Conservation (phyloP, 2,329 filamentous ascomycete species). For the Aspergillus pseudoterreus region DNA sequence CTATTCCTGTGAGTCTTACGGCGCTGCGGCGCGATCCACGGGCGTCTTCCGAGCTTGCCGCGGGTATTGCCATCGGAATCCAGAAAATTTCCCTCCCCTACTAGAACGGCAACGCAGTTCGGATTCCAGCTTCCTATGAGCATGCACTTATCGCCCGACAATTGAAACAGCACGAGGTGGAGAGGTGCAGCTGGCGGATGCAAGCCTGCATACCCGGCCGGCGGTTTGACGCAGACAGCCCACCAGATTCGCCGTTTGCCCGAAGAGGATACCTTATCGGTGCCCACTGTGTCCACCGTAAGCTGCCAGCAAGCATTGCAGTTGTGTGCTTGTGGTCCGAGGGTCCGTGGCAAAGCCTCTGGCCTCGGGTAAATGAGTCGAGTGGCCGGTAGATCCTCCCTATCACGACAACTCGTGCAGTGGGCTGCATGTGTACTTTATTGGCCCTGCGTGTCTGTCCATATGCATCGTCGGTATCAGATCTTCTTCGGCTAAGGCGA, state of each 20-base stretch:
- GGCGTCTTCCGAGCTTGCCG: slow-evolving; percentile 3
- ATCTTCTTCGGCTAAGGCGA: background rate
- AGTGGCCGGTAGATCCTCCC: slow-evolving; percentile 1
- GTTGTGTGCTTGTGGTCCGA: too few species aligned
- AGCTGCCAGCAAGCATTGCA: background rate
- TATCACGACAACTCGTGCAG: background rate
- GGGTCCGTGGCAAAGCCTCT: background rate
- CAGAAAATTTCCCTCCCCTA: background rate
- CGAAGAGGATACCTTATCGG: background rate
- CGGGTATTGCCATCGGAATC: background rate
- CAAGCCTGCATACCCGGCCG: background rate
- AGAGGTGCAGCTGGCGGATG: background rate
- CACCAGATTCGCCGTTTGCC: slow-evolving; percentile 4
- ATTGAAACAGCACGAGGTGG: background rate
- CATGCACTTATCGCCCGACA: background rate
- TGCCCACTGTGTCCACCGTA: background rate
- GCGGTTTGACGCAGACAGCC: background rate
- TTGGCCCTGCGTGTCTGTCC: background rate
- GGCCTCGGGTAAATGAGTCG: slow-evolving; percentile 3
- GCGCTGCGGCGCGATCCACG: background rate
- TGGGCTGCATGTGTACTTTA: slow-evolving; percentile 2
- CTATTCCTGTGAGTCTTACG: background rate
- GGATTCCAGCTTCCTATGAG: background rate
- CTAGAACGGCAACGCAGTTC: too few species aligned
- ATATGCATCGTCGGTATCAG: background rate